Evolutionary conservation across 169 alveolate species (phyloP).

Genomic region (Plasmodium cynomolgi): DNA sequence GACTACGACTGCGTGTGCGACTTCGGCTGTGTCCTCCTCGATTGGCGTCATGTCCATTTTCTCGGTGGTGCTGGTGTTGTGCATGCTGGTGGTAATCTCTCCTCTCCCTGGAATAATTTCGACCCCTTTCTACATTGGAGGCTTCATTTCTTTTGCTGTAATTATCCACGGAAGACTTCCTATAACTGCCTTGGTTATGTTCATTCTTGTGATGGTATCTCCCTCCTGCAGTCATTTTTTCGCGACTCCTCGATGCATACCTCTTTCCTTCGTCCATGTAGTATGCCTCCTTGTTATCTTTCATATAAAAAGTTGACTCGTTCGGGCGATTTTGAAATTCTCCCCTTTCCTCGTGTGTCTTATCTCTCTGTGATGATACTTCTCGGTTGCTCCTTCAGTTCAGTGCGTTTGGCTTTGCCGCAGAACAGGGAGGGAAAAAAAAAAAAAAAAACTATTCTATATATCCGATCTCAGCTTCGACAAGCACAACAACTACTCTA

Average conservation of each 20-base stretch:
- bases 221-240: constrained; percentile 20
- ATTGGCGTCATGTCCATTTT: neutral
- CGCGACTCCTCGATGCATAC: constrained; percentile 49
- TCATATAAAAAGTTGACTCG: constrained; percentile 3
- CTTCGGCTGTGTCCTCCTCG: neutral
- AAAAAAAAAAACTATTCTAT: neutral
- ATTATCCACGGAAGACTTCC: constrained; percentile 19
- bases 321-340: neutral
- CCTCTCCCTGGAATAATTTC: constrained; percentile 19
- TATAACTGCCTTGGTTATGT: neutral
- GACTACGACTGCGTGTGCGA: neutral
- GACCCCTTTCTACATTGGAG: constrained; percentile 11
- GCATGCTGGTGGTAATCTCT: constrained; percentile 1
- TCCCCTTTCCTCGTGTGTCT: neutral
- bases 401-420: neutral
- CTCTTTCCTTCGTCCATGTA: constrained; percentile 18
- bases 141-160: constrained; percentile 22
- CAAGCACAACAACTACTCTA: neutral
- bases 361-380: constrained; percentile 19
- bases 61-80: neutral
- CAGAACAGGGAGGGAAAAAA: neutral
- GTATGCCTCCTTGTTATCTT: constrained; percentile 22
- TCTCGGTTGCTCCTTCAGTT: constrained; percentile 6
- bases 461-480: neutral
- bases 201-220: constrained; percentile 42